phyloP scores from a whole-genome alignment of 768 basidiomycete genomes.

The Gloeopeniophorella convolvens region DNA sequence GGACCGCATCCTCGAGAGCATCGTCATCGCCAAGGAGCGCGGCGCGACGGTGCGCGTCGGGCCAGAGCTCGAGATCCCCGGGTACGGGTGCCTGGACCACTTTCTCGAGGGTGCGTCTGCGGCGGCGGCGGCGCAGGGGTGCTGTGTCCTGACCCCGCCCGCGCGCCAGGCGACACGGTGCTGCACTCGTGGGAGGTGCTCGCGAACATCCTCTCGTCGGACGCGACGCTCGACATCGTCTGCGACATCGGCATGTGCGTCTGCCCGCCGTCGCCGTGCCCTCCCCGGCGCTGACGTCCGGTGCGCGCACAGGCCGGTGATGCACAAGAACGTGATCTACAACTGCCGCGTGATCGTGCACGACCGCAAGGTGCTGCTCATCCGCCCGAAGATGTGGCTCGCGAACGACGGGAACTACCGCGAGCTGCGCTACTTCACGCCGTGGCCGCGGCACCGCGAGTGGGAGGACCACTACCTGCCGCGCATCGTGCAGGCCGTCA shows the following conservation, averaged over 20 bases:
- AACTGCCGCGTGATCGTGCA: conserved; percentile 92
- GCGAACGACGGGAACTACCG: conserved; percentile 99
- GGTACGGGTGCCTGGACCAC: conserved; percentile 96
- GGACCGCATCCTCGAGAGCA: conserved; percentile 84
- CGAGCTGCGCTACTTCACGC: conserved; percentile 75
- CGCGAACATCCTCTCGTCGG: conserved; percentile 78
- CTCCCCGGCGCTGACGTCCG: too few species aligned
- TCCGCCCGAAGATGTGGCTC: conserved; percentile 99
- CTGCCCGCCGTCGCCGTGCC: neutral
- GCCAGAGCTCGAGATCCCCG: conserved; percentile 94
- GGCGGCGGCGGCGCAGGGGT: too few species aligned
- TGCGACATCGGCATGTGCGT: conserved; percentile 93
- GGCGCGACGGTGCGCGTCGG: conserved; percentile 92
- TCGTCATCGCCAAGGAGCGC: conserved; percentile 77
- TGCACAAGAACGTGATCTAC: conserved; percentile 97
- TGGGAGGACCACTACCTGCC: conserved; percentile 92
- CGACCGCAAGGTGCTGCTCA: conserved; percentile 81
- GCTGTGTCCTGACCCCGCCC: too few species aligned
- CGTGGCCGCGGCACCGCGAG: conserved; percentile 86
- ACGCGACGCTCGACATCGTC: conserved; percentile 76
- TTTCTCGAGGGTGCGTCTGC: conserved; percentile 97
- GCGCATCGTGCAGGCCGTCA: conserved; percentile 79
- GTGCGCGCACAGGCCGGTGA: conserved; percentile 77
- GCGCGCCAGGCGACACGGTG: conserved; percentile 76
- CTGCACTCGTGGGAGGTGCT: conserved; percentile 98